Evolutionary conservation across 2,329 filamentous ascomycete genomes (phyloP).

Genomic region (Hypoxylon sp.): DNA sequence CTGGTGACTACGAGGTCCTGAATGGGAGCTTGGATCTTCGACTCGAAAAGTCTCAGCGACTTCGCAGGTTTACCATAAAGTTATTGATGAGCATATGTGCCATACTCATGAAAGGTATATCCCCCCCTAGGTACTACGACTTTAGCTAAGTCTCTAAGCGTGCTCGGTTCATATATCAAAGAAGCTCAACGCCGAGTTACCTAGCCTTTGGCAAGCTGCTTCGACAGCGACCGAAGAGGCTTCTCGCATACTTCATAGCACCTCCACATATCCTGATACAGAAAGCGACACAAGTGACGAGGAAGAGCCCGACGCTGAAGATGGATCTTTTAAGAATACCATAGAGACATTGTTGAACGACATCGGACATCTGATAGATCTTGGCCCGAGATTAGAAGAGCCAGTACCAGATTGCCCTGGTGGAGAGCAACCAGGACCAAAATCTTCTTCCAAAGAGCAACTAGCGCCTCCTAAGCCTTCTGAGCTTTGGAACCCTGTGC

Average conservation of each 20-base stretch:
- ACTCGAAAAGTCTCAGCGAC: conserved; percentile 1
- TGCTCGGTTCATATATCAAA: not conserved
- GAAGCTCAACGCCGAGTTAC: not conserved
- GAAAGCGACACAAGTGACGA: conserved; percentile 6
- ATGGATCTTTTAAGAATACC: not conserved
- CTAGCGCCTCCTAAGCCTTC: not conserved
- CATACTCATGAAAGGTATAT: conserved; percentile 2
- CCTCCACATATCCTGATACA: not conserved
- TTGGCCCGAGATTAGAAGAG: conserved; percentile 22
- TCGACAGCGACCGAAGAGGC: not conserved
- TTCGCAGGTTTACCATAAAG: conserved; percentile 1
- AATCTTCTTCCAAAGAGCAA: not conserved
- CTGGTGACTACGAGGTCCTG: conserved; percentile 5
- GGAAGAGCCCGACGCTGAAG: not conserved
- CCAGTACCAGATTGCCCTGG: conserved; percentile 5
- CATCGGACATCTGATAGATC: conserved; percentile 16
- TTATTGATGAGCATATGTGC: conserved; percentile 6
- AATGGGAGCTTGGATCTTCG: conserved; percentile 4
- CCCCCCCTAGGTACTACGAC: not conserved
- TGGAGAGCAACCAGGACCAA: not conserved
- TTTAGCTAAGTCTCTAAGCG: not conserved
- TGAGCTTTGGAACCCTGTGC: conserved; percentile 2
- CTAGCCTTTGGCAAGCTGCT: not conserved
- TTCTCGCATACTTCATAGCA: not conserved
- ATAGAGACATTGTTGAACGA: conserved; percentile 7